A percentile compares a stretch with the other conserved stretches of the same genome.
Conservation (phyloP, 2,329 filamentous ascomycete genomes). For the Fusarium luffae region DNA sequence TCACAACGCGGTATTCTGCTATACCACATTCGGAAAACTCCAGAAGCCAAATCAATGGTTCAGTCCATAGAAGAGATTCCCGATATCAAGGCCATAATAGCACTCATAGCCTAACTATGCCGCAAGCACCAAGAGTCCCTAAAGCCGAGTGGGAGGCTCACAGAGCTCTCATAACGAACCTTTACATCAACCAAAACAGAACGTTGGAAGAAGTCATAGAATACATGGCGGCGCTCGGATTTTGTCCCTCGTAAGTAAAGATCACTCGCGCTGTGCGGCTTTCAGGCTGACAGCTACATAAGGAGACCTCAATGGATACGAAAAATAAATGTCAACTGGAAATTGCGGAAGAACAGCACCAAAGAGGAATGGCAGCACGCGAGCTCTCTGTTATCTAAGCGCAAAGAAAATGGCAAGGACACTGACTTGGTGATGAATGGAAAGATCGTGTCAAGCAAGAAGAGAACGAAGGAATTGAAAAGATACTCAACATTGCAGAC, state of each 20-base stretch:
- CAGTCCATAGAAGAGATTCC: no score
- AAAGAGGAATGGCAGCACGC: constrained; percentile 10
- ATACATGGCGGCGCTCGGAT: not conserved
- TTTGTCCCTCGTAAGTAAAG: constrained; percentile 4
- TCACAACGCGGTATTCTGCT: no score
- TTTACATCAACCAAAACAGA: constrained; percentile 13
- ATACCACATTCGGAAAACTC: no score
- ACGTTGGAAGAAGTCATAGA: constrained; percentile 8
- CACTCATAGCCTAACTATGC: not conserved
- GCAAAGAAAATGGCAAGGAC: not conserved
- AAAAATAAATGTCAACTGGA: constrained; percentile 1
- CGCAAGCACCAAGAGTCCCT: not conserved
- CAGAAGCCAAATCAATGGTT: no score
- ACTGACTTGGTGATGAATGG: not conserved
- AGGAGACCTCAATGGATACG: constrained; percentile 16
- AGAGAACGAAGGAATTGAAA: not conserved
- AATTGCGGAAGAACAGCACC: constrained; percentile 7
- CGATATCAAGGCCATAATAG: no score
- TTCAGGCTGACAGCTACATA: accelerated
- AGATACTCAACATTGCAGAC: not conserved
- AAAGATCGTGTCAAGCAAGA: not conserved
- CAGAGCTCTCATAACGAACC: not conserved
- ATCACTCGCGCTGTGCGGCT: no score
- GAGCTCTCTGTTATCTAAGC: not conserved
- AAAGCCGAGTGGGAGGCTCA: not conserved